phyloP scores from a whole-genome alignment of 23 red algal genomes.

The Chondrus crispus region DNA sequence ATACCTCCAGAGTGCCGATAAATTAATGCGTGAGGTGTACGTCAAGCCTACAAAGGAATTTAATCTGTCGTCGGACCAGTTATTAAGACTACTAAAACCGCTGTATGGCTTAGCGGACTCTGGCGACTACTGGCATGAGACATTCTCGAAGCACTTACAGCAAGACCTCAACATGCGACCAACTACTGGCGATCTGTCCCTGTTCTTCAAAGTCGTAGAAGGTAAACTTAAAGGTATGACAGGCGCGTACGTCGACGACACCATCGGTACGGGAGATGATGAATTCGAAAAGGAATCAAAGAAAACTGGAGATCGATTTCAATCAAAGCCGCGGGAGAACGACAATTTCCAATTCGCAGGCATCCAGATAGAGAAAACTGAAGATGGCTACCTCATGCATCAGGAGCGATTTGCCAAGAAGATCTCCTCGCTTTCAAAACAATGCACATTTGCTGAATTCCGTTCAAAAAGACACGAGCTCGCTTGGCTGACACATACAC shows the following conservation, averaged over 20 bases:
- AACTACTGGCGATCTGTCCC: neutral
- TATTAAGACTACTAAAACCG: slow-evolving; percentile 3
- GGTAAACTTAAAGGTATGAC: neutral
- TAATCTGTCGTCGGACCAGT: neutral
- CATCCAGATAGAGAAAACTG: neutral
- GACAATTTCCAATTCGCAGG: neutral
- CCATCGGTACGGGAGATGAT: neutral
- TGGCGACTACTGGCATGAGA: slow-evolving; percentile 6
- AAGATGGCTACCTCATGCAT: neutral
- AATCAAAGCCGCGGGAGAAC: neutral
- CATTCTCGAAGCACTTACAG: neutral
- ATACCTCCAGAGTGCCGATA: neutral
- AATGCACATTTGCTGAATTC: neutral
- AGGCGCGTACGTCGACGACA: slow-evolving; percentile 24
- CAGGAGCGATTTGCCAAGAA: neutral
- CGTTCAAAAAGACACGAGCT: neutral
- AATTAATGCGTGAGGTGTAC: neutral
- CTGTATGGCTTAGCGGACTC: slow-evolving; percentile 1
- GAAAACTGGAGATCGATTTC: neutral
- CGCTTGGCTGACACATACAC: neutral
- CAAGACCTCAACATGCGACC: neutral
- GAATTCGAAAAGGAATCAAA: neutral
- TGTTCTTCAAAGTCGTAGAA: slow-evolving; percentile 17
- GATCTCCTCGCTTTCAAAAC: neutral
- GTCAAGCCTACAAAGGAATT: neutral